Base-by-base conservation (phyloP, 2,329 filamentous ascomycete genomes). In the Apiospora pterosperma region DNA sequence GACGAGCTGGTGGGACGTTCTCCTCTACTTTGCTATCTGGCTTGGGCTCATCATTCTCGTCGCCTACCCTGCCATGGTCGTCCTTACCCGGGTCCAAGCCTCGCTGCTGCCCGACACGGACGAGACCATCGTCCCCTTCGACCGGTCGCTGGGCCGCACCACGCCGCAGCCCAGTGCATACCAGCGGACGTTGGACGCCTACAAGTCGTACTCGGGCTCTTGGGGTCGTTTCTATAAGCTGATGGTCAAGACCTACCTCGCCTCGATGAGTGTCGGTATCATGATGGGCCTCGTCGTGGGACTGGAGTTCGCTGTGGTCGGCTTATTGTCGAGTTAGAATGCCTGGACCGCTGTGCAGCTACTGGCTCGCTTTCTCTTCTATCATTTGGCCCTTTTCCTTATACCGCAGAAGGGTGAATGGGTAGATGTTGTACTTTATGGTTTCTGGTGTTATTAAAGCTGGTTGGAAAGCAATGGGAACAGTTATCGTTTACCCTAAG, bases 41-140 rank as follows among this genome's bases (percentile, higher is more conserved):
- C 67, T 89, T 11, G 74, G 82, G 64, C 74, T 89, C 62, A 81
- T 85, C 63, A 77, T 90, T 48, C 78, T 93, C 63, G 77, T 94
- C 66, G 82, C 92, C 67, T 84, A 97, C 64, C 94, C 95, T n/a
- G 87, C 92, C 44, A 84, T 86, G 65, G 91, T 95, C 39, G 86
- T 92, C 25, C 87, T 97, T 65, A 84, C 91, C 69, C 92, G 95
- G 68, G 89, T 97, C 38, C 93, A 97, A 75, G 93, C 94, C 8
- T 95, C 92, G 60, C 88, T 97, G 71, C 88, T 98, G 4, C 87
- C 93, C 1, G 90, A 92, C 65, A 89, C 92, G 23, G 85, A 93
- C 69, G 90, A 96, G 79, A 88, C 92, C 36, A 91, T 97, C 68
- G 89, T 98, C 41, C 90, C 92, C 41, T 97, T 97, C 73, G 95